Base-by-base conservation (phyloP, 129 eudicot genomes). In the Pulicaria dysenterica region DNA sequence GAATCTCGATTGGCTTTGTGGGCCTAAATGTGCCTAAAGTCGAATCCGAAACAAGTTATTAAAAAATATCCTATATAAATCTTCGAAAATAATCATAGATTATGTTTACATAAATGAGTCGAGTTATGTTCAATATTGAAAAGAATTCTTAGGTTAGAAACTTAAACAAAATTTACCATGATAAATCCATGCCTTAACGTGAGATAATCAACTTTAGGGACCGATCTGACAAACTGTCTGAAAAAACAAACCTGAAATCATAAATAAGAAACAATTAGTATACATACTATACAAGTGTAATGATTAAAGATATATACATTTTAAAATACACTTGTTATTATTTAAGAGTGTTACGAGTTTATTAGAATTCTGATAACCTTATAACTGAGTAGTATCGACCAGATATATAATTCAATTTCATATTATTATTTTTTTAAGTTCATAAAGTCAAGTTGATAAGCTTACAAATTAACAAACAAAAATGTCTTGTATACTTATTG, bases 121-220 rank as follows among this genome's bases (percentile, higher is more conserved):
- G n/a, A n/a, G n/a, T 16, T 39, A 13, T 3, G 4, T 48, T 9
- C 12, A 48, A 5, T 10, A 11, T 16, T 47, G 13, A 4, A 47
- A 1, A 11, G 12, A 47, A 9, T n/a, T 7, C 24, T 38, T 19
- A 14, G 3, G 11, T 6, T 44, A 64, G 4, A 54, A 45, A 49
- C 8, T 24, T 8, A 31, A 36, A 40, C 3, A 17, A 75, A 42
- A 70, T 37, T 72, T 81, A 81, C 92, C 62, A 73, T 82, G 54
- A 87, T 79, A 58, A 87, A 87, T 15, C 89, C 92, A 47, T 84
- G 86, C 9, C 92, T 75, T 17, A 87, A 50, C 16, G 92, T 84
- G 7, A 84, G 59, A 79, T 87, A 87, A 73, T 87, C 92, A 14
- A 84, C 86, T 76, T 84, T 87, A 24, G 84, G 80, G 19, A 87